Evolutionary conservation across 208 protist genomes (phyloP).

Genomic region (Acanthamoeba royreba): DNA sequence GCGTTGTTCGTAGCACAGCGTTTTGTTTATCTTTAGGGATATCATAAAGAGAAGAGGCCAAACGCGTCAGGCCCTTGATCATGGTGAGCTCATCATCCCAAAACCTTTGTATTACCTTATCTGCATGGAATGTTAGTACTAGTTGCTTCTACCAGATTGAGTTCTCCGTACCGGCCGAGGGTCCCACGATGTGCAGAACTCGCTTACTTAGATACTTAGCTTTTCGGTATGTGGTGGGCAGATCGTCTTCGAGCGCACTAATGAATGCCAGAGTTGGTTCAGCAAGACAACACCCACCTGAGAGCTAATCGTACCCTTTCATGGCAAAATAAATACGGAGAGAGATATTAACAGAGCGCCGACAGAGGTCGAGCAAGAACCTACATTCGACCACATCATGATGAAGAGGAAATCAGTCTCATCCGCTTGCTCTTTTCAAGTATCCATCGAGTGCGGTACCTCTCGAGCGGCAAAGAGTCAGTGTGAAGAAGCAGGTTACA

Average conservation of each 20-base stretch:
- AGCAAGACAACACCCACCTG: neutral
- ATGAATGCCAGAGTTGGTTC: too few species aligned
- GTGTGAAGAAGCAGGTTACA: neutral
- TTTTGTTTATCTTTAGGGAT: neutral
- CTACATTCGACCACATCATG: neutral
- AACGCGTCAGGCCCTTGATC: neutral
- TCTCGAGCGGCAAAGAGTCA: neutral
- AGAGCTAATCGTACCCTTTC: neutral
- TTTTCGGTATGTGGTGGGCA: neutral
- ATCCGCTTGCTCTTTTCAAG: neutral
- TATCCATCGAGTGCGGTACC: neutral
- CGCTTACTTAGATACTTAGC: neutral
- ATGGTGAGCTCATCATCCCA: neutral
- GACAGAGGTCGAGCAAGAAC: neutral
- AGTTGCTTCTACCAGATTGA: neutral
- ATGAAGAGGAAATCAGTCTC: neutral
- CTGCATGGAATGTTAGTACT: neutral
- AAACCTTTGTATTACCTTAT: neutral
- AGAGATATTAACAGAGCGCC: neutral
- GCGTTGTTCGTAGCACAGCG: neutral
- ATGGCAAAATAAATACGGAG: conserved; percentile 1
- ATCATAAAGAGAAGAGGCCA: neutral
- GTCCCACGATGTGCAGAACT: neutral
- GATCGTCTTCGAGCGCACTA: neutral
- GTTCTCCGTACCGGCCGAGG: neutral